Conservation (phyloP, 768 basidiomycete genomes). For the Suillus sp. region DNA sequence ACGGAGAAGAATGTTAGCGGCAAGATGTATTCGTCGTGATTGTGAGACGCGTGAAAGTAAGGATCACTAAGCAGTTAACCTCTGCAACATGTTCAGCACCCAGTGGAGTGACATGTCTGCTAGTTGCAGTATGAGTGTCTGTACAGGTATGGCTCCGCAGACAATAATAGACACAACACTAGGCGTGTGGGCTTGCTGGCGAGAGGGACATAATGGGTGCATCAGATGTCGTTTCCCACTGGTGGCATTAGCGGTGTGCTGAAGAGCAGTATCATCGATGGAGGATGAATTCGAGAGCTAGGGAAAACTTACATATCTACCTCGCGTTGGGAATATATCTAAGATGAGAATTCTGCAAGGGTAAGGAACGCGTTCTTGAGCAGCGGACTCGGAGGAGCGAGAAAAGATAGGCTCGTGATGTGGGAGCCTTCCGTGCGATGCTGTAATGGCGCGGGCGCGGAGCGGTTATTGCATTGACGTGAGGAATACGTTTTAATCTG, state of each 20-base stretch:
- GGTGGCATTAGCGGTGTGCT: background rate
- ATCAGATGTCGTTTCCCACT: background rate
- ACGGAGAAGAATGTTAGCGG: too few relatives aligned
- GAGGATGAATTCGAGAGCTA: too few relatives aligned
- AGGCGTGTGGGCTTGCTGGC: background rate
- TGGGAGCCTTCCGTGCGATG: background rate
- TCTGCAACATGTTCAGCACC: too few relatives aligned
- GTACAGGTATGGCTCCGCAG: too few relatives aligned
- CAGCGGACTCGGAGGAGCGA: too few relatives aligned
- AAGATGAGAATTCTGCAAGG: background rate
- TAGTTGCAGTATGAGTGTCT: too few relatives aligned
- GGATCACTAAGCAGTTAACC: too few relatives aligned
- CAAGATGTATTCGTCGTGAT: too few relatives aligned
- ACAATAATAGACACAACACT: too few relatives aligned
- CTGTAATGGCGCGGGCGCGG: background rate
- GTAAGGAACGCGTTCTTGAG: background rate
- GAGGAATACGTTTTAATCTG: background rate
- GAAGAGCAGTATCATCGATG: constrained; percentile 36
- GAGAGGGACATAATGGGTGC: background rate
- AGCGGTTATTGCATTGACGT: background rate
- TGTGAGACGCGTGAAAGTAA: too few relatives aligned
- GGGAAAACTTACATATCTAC: background rate
- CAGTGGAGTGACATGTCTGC: too few relatives aligned
- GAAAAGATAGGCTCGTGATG: background rate
- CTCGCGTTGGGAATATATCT: background rate